Percentiles rank a stretch among this genome's conserved stretches.
Conservation (phyloP, 2,329 filamentous ascomycete genomes). For the Talaromyces marneffei region DNA sequence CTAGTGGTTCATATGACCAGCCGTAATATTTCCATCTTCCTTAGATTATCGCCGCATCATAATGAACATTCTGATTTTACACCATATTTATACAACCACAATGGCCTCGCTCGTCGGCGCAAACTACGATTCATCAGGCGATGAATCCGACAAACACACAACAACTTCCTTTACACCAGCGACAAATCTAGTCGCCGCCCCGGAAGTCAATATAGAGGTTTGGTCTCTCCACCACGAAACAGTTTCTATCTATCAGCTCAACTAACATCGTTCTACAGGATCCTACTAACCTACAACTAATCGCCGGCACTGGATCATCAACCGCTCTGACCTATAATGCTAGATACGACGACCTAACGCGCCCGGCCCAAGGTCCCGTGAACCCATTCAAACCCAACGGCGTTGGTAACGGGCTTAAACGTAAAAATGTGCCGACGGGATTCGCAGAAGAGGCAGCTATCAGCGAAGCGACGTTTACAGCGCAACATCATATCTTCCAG, state of each 20-base stretch:
- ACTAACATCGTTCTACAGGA: constrained; percentile 41
- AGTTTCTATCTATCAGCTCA: constrained; percentile 22
- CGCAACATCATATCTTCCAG: constrained; percentile 78
- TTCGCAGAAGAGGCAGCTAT: constrained; percentile 82
- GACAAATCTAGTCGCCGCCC: constrained; percentile 43
- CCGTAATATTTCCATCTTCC: constrained; percentile 14
- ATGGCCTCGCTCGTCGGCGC: constrained; percentile 43
- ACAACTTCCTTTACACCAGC: constrained; percentile 26
- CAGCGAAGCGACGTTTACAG: constrained; percentile 83
- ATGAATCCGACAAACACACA: constrained; percentile 37
- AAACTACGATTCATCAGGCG: constrained; percentile 45
- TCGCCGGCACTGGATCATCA: constrained; percentile 46
- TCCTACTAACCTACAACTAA: constrained; percentile 45
- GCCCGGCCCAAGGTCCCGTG: constrained; percentile 60
- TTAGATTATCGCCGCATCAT: background rate
- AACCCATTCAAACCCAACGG: constrained; percentile 68
- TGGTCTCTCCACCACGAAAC: constrained; percentile 34
- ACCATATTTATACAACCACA: background rate
- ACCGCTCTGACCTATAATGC: constrained; percentile 49
- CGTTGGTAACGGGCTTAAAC: constrained; percentile 53
- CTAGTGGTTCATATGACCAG: background rate
- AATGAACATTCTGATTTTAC: background rate
- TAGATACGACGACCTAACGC: constrained; percentile 66
- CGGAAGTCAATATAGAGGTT: constrained; percentile 53
- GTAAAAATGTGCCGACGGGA: constrained; percentile 79